A percentile compares a stretch with the other conserved stretches of the same genome.
These are phyloP conservation scores for Hyaloscypha finlandica DNA, from an alignment of 495 filamentous ascomycete species.

Conservation along the genomic window DNA sequence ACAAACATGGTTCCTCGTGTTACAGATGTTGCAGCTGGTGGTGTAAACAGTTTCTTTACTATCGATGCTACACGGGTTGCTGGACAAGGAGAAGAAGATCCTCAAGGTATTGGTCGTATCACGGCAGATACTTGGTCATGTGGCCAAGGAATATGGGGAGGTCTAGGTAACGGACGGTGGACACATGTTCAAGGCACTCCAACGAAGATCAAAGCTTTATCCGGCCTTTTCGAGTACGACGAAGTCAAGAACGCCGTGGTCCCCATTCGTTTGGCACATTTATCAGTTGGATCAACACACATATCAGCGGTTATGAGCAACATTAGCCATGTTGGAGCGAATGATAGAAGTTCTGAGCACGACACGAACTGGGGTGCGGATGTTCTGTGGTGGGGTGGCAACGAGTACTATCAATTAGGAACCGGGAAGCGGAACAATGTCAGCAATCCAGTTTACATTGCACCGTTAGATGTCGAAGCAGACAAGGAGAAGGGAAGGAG, in stretches of 20 bases:
- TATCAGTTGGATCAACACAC: slow-evolving; percentile 79
- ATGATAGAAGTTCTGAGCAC: slow-evolving; percentile 50
- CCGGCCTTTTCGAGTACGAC: slow-evolving; percentile 81
- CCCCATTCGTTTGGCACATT: slow-evolving; percentile 73
- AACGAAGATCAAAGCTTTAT: slow-evolving; percentile 81
- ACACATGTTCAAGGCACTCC: slow-evolving; percentile 80
- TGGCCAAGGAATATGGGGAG: slow-evolving; percentile 81
- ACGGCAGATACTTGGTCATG: slow-evolving; percentile 81
- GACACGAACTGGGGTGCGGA: slow-evolving; percentile 85
- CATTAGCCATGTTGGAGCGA: slow-evolving; percentile 60
- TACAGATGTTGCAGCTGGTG: slow-evolving; percentile 80
- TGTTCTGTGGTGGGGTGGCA: slow-evolving; percentile 90
- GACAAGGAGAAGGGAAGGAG: slow-evolving; percentile 49
- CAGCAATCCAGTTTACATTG: slow-evolving; percentile 72
- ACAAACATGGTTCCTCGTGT: slow-evolving; percentile 59
- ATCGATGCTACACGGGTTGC: slow-evolving; percentile 70
- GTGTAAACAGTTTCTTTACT: slow-evolving; percentile 80
- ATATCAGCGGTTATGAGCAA: slow-evolving; percentile 80
- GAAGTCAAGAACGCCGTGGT: slow-evolving; percentile 63
- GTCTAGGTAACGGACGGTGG: slow-evolving; percentile 85
- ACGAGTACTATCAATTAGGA: slow-evolving; percentile 90
- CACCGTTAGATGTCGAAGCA: slow-evolving; percentile 58
- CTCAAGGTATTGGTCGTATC: slow-evolving; percentile 43
- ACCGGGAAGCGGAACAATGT: slow-evolving; percentile 86
- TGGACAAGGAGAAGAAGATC: slow-evolving; percentile 45